Conservation (phyloP, 257 asterid species). For the Penstemon barbatus region DNA sequence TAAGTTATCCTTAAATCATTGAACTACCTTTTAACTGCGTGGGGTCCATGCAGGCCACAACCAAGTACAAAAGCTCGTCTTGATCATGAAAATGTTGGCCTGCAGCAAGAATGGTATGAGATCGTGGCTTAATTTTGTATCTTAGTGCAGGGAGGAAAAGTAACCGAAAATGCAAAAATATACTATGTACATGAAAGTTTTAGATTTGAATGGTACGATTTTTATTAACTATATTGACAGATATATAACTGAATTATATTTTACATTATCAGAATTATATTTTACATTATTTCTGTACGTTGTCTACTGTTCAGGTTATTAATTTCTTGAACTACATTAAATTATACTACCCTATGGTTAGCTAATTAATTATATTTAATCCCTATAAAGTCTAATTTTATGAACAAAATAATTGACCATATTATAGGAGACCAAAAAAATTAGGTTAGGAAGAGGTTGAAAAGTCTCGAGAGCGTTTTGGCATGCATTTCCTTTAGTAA, state of each 20-base stretch:
- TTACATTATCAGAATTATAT: background rate
- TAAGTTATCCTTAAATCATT: too few relatives aligned
- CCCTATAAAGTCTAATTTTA: background rate
- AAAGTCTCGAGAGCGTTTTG: constrained; percentile 9
- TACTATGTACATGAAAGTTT: background rate
- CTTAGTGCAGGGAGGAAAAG: background rate
- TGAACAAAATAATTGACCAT: background rate
- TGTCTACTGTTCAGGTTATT: constrained; percentile 1
- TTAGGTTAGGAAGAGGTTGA: constrained; percentile 3
- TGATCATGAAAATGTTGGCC: too few relatives aligned
- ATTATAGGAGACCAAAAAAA: background rate
- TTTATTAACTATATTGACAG: too few relatives aligned
- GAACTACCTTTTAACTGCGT: too few relatives aligned
- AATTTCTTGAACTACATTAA: background rate
- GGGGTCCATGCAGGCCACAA: too few relatives aligned
- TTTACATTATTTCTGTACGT: background rate
- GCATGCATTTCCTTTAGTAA: background rate
- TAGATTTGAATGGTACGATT: background rate
- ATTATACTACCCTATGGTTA: too few relatives aligned
- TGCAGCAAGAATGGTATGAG: background rate
- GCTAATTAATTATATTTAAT: background rate
- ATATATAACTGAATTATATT: too few relatives aligned
- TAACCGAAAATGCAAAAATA: background rate
- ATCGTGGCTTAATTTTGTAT: background rate
- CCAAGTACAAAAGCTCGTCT: too few relatives aligned